These are phyloP conservation scores for Aspergillus wentii DNA, from an alignment of 495 filamentous ascomycete genomes.

Conservation along the genomic window DNA sequence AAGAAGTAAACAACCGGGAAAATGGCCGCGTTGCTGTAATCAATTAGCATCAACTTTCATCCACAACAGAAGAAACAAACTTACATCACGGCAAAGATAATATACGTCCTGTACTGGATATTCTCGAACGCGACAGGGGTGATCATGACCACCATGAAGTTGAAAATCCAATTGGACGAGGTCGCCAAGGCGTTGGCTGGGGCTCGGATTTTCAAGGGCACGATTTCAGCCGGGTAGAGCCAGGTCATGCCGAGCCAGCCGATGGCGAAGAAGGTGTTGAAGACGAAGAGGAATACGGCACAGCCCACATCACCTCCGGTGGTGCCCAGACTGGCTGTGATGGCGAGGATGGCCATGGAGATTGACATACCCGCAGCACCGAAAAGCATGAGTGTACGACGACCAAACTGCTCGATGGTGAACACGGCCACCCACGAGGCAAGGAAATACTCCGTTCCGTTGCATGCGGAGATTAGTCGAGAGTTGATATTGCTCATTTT, in stretches of 20 bases:
- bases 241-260: conserved; percentile 76
- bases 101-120: conserved; percentile 68
- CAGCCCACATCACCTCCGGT: conserved; percentile 41
- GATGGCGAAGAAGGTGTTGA: conserved; percentile 72
- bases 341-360: conserved; percentile 65
- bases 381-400: conserved; percentile 68
- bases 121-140: conserved; percentile 64
- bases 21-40: conserved; percentile 60
- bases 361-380: conserved; percentile 63
- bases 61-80: conserved; percentile 5
- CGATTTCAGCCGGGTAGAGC: conserved; percentile 73
- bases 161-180: conserved; percentile 44
- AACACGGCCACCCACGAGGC: conserved; percentile 69
- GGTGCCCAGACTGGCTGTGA: conserved; percentile 27
- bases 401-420: conserved; percentile 64
- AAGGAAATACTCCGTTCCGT: conserved; percentile 71
- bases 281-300: conserved; percentile 64
- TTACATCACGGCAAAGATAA: conserved; percentile 72
- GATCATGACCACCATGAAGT: conserved; percentile 64
- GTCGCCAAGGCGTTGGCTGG: conserved; percentile 70
- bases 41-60: conserved; percentile 8
- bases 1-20: conserved; percentile 68
- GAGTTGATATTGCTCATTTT: conserved; percentile 52
- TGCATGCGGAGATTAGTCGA: conserved; percentile 65
- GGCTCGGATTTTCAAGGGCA: conserved; percentile 64